Evolutionary conservation across 163 green algal species (phyloP).

Genomic region (Scenedesmus sp.): DNA sequence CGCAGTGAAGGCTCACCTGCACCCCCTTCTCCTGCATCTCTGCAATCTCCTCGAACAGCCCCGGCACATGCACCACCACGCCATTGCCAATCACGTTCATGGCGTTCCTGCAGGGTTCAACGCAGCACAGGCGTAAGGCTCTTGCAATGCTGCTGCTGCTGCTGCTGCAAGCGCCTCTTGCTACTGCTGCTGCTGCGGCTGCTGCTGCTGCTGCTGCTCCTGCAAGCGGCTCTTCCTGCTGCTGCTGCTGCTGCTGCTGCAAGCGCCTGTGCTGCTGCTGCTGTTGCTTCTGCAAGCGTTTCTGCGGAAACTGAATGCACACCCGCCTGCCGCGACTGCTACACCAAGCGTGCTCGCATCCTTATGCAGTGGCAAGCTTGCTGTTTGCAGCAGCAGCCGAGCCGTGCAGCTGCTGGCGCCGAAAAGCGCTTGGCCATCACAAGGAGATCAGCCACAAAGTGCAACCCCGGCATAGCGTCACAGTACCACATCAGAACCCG

Average conservation of each 20-base stretch:
- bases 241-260: too few species aligned
- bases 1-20: conserved; percentile 38
- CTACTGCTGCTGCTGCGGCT: neutral
- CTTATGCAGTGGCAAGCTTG: too few species aligned
- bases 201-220: neutral
- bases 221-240: too few species aligned
- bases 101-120: conserved; percentile 61
- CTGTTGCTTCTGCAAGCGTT: neutral
- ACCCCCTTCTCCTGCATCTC: conserved; percentile 85
- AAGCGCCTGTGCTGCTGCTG: neutral
- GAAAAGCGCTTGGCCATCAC: too few species aligned
- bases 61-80: conserved; percentile 97
- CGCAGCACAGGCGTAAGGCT: neutral
- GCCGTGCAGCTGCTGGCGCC: too few species aligned
- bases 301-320: neutral
- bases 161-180: neutral
- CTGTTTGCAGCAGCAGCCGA: too few species aligned
- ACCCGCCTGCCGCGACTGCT: too few species aligned
- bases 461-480: too few species aligned
- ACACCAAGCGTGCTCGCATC: too few species aligned
- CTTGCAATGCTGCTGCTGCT: neutral
- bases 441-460: too few species aligned
- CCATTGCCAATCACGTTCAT: conserved; percentile 98
- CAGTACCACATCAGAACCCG: too few species aligned
- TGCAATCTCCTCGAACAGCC: conserved; percentile 97